These are phyloP conservation scores for Saccharomycopsis crataegensis DNA, from an alignment of 1,139 yeast species.

Conservation along the genomic window DNA sequence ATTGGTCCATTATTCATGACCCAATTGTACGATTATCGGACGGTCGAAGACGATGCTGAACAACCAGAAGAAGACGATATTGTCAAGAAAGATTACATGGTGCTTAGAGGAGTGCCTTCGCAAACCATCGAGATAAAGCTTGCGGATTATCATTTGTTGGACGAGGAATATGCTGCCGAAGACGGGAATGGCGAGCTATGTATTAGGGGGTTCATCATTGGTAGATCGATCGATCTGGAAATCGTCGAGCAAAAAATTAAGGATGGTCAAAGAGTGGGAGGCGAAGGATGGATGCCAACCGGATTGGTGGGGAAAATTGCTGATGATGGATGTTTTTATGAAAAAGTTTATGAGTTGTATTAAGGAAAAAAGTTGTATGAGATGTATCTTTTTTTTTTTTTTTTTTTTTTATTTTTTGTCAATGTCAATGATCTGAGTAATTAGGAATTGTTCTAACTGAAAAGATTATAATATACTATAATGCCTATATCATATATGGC, in stretches of 20 bases:
- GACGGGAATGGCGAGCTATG: conserved; percentile 43
- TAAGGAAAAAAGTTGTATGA: not conserved
- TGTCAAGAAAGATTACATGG: conserved; percentile 10
- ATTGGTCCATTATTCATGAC: conserved; percentile 54
- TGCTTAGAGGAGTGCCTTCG: conserved; percentile 37
- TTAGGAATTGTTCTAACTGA: too few species aligned
- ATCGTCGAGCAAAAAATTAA: conserved; percentile 26
- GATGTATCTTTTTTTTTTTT: too few species aligned
- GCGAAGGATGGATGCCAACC: conserved; percentile 54
- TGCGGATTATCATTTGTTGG: conserved; percentile 15
- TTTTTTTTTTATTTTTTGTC: too few species aligned
- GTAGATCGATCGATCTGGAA: conserved; percentile 35
- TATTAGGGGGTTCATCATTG: conserved; percentile 61
- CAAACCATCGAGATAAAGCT: conserved; percentile 37
- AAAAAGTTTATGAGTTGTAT: conserved; percentile 20
- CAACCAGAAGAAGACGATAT: conserved; percentile 36
- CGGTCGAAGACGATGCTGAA: conserved; percentile 10
- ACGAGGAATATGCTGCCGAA: conserved; percentile 20
- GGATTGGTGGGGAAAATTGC: conserved; percentile 57
- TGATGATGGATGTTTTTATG: conserved; percentile 64
- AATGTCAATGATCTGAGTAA: too few species aligned
- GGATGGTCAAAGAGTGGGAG: conserved; percentile 30
- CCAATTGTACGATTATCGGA: conserved; percentile 58
- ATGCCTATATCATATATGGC: too few species aligned
- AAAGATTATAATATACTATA: too few species aligned